Conservation (phyloP, 2,329 filamentous ascomycete species). For the Calonectria pteridis region DNA sequence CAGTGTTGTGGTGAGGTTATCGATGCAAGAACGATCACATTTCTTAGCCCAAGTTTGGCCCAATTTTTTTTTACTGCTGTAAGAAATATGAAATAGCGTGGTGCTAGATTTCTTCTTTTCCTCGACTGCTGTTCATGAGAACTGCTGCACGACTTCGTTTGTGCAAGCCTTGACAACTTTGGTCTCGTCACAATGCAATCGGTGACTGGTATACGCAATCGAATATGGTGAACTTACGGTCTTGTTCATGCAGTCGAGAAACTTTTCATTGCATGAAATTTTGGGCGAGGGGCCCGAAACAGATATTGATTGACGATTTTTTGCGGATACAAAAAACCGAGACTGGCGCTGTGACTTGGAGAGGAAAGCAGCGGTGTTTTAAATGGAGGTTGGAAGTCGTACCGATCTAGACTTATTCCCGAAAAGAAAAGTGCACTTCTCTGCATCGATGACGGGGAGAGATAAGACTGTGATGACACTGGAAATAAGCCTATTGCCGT, state of each 20-base stretch:
- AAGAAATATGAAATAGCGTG: neutral
- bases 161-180: neutral
- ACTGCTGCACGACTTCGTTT: neutral
- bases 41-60: neutral
- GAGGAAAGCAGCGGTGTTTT: neutral
- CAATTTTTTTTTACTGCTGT: neutral
- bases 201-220: neutral
- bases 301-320: neutral
- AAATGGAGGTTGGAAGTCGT: neutral
- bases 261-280: neutral
- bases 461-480: neutral
- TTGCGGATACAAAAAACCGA: neutral
- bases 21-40: neutral
- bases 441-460: neutral
- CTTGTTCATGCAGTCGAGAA: neutral
- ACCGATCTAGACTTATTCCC: neutral
- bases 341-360: neutral
- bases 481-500: neutral
- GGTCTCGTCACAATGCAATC: neutral
- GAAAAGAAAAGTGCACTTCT: neutral
- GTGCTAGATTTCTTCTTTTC: neutral
- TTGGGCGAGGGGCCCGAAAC: neutral
- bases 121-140: neutral
- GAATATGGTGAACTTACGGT: neutral
- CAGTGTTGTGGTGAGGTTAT: neutral